phyloP scores from a whole-genome alignment of 306 rosid species.

The Styphnolobium japonicum region DNA sequence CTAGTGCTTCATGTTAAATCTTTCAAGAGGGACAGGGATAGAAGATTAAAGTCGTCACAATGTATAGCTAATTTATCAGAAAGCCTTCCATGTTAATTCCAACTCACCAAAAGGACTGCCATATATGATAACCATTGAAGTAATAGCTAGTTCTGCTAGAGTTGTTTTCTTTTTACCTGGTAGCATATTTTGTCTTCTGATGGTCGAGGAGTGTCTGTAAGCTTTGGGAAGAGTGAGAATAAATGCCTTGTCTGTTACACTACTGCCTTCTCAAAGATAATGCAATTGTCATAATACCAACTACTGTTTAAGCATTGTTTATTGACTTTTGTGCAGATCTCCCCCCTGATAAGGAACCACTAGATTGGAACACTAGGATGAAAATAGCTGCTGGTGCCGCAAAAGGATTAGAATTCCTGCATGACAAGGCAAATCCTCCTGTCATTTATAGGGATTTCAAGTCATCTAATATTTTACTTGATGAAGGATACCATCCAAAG shows the following conservation, averaged over 20 bases:
- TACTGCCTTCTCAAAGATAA: background rate
- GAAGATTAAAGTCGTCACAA: background rate
- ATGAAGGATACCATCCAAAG: conserved; percentile 80
- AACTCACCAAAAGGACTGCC: background rate
- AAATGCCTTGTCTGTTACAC: background rate
- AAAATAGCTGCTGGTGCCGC: conserved; percentile 92
- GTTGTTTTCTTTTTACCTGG: conserved; percentile 8
- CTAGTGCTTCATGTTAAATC: background rate
- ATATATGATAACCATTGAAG: background rate
- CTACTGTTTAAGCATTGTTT: background rate
- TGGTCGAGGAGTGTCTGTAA: conserved; percentile 1
- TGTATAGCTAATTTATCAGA: background rate
- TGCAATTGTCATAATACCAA: background rate
- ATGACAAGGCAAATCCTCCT: conserved; percentile 90
- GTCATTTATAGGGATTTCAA: conserved; percentile 92
- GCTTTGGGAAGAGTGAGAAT: conserved; percentile 4
- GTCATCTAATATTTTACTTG: conserved; percentile 85
- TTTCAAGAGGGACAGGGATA: background rate
- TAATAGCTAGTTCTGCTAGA: background rate
- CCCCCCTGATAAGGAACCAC: conserved; percentile 74
- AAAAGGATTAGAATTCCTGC: conserved; percentile 80
- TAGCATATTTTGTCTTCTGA: background rate
- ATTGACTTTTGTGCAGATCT: conserved; percentile 51
- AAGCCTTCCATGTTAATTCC: background rate
- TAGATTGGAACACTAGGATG: conserved; percentile 94